Evolutionary conservation across 78 protist species (phyloP), one percentile per base, ranked within the genome.

Genomic region (Dictyostelium discoideum): DNA sequence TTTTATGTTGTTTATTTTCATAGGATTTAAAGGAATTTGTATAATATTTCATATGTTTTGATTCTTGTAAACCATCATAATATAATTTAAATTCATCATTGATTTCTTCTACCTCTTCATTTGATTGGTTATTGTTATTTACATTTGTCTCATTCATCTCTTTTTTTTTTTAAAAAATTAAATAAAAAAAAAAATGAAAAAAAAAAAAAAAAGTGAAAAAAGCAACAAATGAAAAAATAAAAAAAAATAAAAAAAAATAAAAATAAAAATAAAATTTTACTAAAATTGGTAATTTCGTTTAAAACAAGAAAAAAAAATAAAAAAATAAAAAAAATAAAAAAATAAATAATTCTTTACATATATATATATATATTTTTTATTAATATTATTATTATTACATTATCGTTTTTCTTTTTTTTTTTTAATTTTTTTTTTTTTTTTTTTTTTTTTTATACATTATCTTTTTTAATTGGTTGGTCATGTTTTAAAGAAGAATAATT

Each of bases 391-490:
- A 29, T 73, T 32, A 16, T 32, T 73, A 32, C 26, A 5, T 32
- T 32, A 32, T 32, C 37, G 37, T 32, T 32, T 32, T 32, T n/a
- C n/a, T n/a, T 32, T 32, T 1, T 32, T 32, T 1, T 32, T 32
- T 32, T 1, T 32, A 32, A 1, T 32, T 32, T 32, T 32, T 11
- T 73, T 73, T 24, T n/a, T 67, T 67, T 67, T 73, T 29, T 13
- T 10, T 14, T 6, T 73, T 32, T 11, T 73, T 67, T 37, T 82
- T 90, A 90, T 46, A 90, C 82, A 72, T 80, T 48, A 29, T 90
- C 94, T 54, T 90, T 90, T 48, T 90, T 90, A 18, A 83, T 14
- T 37, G 87, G 87, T 83, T 83, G 87, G 54, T 90, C 94, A 72
- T 90, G 94, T 72, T 90, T 90, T 5, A 90, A 26, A 69, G 80